Evolutionary conservation across 306 rosid species (phyloP), one percentile per base, ranked within the genome.

Genomic region (Parietaria judaica): DNA sequence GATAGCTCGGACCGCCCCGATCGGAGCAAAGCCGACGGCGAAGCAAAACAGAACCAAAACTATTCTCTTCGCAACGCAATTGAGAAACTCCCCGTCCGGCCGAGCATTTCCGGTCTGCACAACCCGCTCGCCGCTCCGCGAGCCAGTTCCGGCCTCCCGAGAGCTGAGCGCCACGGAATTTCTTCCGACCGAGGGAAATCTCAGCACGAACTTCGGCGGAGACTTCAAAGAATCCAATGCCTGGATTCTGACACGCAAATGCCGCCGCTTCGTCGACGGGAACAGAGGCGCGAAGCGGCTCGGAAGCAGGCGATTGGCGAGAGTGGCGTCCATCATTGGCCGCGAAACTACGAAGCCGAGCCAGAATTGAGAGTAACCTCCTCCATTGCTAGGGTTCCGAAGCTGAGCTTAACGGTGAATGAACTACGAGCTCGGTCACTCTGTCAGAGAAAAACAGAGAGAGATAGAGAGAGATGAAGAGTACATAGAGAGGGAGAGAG

Each of bases 1-100:
- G 6, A 75, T 10, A 0, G 87, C 97, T 14, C 72, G 71, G 68
- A 66, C 55, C 11, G 68, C 15, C 57, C 79, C 72, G 67, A 83
- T 17, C 6, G 87, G 74, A 56, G 85, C 58, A 58, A 77, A 76
- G 4, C 92, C 85, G 31, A 91, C 5, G 4, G 86, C 89, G 65
- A 82, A 66, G 49, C 86, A 91, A 34, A 87, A 72, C 43, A 85
- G 31, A n/a, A 81, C 67, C 49, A 71, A 74, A 14, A 69, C 60
- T 5, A 83, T 45, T 2, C 79, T 74, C 67, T 70, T 73, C 4
- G 56, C 64, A 39, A 80, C 15, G 72, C 69, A 59, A 49, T 69
- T 65, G n/a, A 72, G 65, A 58, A 79, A 0, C 55, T 16, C 37
- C 48, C 45, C 69, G 13, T 69, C 69, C 5, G 31, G 48, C 49